Base-by-base conservation (phyloP, 805 yeast genomes). In the Cyberlindnera mrakii region DNA sequence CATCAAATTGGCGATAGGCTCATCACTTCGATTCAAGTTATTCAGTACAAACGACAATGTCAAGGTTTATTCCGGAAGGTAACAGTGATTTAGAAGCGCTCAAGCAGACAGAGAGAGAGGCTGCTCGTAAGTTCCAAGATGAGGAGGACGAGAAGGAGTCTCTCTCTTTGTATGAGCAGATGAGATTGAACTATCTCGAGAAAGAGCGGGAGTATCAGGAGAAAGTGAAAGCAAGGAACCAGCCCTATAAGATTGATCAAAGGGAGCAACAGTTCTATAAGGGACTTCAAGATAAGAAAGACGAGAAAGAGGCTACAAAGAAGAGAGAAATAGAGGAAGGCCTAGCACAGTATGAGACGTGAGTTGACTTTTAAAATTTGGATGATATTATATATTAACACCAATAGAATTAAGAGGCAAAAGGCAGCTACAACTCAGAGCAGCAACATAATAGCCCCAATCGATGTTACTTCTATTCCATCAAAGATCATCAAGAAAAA, bases 51-150 rank as follows among this genome's bases (percentile, higher is more conserved):
- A 10, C 27, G 18, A 13, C 25, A 15, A 58, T 58, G 62, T 58
- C 62, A 1, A 45, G 62, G 11, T 58, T 58, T 38, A 43, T 58
- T 9, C 53, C 60, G 13, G 60, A 45, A 16, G 62, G 62, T 9
- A 34, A 53, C 36, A 51, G 59, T 40, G 60, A 58, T 30, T 36
- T 57, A 31, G 40, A 44, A 11, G 45, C 52, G 0, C 52, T 48
- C 3, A 45, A 55, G 27, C 35, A 32, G 8, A 40, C 44, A 6
- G 62, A 58, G 35, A 29, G n/a, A 6, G 45, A 31, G 3, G 58
- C 53, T 0, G 49, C 53, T 5, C 29, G 20, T 7, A 43, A 53
- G 31, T 46, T 44, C 30, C 45, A 51, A 13, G 47, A 46, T 6
- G 57, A 53, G 6, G 48, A 48, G 19, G 57, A 57, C 20, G 54